Conservation (phyloP, 768 basidiomycete genomes). For the Hygrophorus russula region DNA sequence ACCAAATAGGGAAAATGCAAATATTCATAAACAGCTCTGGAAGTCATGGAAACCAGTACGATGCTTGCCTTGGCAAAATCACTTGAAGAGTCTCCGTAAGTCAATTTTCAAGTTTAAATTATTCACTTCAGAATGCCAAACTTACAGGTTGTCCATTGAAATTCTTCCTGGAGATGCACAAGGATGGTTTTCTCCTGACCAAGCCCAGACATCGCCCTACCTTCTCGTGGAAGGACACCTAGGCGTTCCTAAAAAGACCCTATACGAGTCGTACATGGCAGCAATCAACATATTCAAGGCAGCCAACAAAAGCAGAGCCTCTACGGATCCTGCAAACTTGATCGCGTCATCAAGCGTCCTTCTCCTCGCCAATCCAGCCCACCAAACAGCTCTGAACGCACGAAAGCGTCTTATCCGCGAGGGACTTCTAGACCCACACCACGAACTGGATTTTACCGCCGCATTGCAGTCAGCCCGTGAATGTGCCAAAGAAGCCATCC, state of each 20-base stretch:
- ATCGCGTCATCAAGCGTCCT: conserved; percentile 33
- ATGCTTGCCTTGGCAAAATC: background rate
- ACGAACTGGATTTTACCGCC: conserved; percentile 38
- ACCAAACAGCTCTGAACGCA: conserved; percentile 55
- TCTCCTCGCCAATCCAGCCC: conserved; percentile 57
- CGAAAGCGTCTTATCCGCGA: conserved; percentile 41
- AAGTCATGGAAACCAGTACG: background rate
- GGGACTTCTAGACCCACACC: conserved; percentile 22
- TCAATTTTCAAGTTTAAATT: background rate
- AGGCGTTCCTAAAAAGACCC: conserved; percentile 50
- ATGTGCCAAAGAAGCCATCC: conserved; percentile 50
- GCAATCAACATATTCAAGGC: conserved; percentile 26
- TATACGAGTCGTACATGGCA: conserved; percentile 39
- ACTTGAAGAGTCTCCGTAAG: background rate
- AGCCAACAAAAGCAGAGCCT: conserved; percentile 10
- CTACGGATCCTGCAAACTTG: conserved; percentile 11
- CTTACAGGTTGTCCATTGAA: conserved; percentile 38
- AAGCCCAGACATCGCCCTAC: conserved; percentile 29
- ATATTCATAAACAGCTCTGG: background rate
- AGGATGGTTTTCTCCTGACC: conserved; percentile 34
- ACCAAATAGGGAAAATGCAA: background rate
- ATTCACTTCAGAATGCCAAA: background rate
- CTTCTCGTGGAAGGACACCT: conserved; percentile 47
- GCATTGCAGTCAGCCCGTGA: conserved; percentile 38
- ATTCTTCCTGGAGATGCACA: conserved; percentile 47